Conservation (phyloP, 2,329 filamentous ascomycete species). For the Neocucurbitaria cava region DNA sequence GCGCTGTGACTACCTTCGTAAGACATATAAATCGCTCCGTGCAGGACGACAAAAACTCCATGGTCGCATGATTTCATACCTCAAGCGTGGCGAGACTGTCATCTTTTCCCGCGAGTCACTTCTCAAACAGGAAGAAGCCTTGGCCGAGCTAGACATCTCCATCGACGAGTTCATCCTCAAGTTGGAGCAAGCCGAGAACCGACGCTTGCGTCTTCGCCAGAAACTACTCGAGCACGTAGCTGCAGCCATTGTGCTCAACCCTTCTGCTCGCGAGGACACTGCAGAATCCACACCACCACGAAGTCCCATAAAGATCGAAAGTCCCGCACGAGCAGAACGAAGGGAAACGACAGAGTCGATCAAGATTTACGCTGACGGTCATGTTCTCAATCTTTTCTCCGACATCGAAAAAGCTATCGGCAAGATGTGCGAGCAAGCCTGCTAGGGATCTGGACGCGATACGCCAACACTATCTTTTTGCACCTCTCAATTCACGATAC, state of each 20-base stretch:
- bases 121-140: slow-evolving; percentile 79
- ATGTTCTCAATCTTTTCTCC: slow-evolving; percentile 51
- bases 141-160: slow-evolving; percentile 76
- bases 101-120: slow-evolving; percentile 78
- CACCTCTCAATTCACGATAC: slow-evolving; percentile 12
- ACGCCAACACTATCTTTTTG: slow-evolving; percentile 10
- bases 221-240: slow-evolving; percentile 84
- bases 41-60: slow-evolving; percentile 80
- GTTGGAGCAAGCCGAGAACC: slow-evolving; percentile 80
- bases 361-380: slow-evolving; percentile 53
- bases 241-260: slow-evolving; percentile 61
- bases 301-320: slow-evolving; percentile 48
- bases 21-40: slow-evolving; percentile 76
- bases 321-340: slow-evolving; percentile 40
- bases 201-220: slow-evolving; percentile 75
- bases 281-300: slow-evolving; percentile 47
- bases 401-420: slow-evolving; percentile 53
- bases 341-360: slow-evolving; percentile 50
- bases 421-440: slow-evolving; percentile 52
- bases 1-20: slow-evolving; percentile 77
- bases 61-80: slow-evolving; percentile 76
- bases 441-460: slow-evolving; percentile 28
- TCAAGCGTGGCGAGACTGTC: slow-evolving; percentile 72
- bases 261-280: slow-evolving; percentile 33
- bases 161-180: slow-evolving; percentile 84